phyloP scores from a whole-genome alignment of 1,284 basidiomycete genomes.

The Ceratobasidium theobromae region DNA sequence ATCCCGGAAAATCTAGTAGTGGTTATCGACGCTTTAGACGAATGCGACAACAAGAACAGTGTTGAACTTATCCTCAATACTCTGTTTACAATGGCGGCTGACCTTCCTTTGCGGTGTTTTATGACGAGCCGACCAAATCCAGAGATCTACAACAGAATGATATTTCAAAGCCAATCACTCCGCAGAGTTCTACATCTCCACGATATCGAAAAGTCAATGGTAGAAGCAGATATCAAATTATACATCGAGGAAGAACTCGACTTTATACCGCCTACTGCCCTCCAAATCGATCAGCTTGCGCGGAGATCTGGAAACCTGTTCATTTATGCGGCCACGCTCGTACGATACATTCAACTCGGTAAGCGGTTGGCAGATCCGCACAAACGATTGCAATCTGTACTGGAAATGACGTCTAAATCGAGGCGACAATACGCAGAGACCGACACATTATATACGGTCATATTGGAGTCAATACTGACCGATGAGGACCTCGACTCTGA shows the following conservation, averaged over 20 bases:
- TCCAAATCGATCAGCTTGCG: neutral
- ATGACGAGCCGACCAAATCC: constrained; percentile 1
- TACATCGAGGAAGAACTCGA: neutral
- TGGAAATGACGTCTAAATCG: neutral
- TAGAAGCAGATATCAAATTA: constrained; percentile 1
- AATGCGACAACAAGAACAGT: neutral
- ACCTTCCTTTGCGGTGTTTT: constrained; percentile 16
- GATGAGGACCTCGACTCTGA: neutral
- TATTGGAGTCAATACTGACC: neutral
- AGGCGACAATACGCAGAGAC: neutral
- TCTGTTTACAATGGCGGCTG: neutral
- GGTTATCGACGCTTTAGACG: constrained; percentile 20
- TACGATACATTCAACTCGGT: neutral
- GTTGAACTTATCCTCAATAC: neutral
- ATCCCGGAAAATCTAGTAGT: neutral
- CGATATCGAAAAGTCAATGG: constrained; percentile 9
- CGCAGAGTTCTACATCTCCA: neutral
- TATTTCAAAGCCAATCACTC: neutral
- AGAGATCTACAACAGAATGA: neutral
- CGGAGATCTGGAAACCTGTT: neutral
- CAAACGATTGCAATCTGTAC: neutral
- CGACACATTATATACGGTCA: neutral
- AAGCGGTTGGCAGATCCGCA: neutral
- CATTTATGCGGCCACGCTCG: constrained; percentile 10
- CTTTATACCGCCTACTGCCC: neutral